Evolutionary conservation across 768 basidiomycete species (phyloP).

Genomic region (Boletus vinaceobasis): DNA sequence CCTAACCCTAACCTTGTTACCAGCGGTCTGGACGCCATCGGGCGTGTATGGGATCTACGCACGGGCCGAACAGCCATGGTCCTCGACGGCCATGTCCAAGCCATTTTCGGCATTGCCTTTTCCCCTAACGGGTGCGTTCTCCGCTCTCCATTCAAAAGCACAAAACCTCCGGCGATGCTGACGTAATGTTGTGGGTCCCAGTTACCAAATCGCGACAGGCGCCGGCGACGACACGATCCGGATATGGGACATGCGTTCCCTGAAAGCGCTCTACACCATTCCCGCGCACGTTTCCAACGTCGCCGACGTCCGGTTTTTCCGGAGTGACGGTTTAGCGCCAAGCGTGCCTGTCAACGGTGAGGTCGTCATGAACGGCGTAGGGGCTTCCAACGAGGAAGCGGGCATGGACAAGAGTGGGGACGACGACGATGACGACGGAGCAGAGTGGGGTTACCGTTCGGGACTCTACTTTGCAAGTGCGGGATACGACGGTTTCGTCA

Average conservation of each 20-base stretch:
- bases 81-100: conserved; percentile 92
- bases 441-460: conserved; percentile 74
- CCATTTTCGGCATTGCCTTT: conserved; percentile 87
- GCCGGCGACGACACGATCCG: conserved; percentile 97
- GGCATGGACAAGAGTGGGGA: conserved; percentile 28
- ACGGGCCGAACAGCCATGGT: conserved; percentile 98
- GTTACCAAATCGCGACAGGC: conserved; percentile 96
- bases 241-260: conserved; percentile 96
- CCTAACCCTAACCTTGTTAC: not conserved
- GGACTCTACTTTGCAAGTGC: conserved; percentile 92
- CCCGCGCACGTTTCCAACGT: conserved; percentile 95
- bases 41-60: conserved; percentile 94
- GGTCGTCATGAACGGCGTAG: conserved; percentile 49
- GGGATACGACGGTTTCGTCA: conserved; percentile 94
- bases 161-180: conserved; percentile 1
- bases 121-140: conserved; percentile 87
- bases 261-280: conserved; percentile 92
- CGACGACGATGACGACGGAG: conserved; percentile 20
- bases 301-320: conserved; percentile 94
- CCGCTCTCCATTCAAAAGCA: not conserved
- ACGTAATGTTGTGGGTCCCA: conserved; percentile 32
- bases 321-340: conserved; percentile 49
- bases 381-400: conserved; percentile 31
- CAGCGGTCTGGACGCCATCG: conserved; percentile 95
- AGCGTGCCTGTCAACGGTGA: conserved; percentile 43